Evolutionary conservation across 2,329 filamentous ascomycete species (phyloP).

Genomic region (Arthrobotrys iridis): DNA sequence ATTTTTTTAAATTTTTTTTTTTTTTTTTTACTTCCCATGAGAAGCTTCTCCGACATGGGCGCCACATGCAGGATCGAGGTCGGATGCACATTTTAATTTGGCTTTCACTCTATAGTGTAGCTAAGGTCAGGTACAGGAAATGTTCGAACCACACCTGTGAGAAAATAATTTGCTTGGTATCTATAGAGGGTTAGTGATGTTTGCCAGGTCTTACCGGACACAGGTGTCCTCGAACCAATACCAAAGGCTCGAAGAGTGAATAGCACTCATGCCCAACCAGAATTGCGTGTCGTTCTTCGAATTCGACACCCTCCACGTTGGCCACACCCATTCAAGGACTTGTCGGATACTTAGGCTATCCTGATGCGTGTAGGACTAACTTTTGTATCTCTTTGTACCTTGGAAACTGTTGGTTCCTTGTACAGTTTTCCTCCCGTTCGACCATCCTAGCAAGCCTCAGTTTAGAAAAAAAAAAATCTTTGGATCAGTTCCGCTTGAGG

Average conservation of each 20-base stretch:
- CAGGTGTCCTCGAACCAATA: conserved; percentile 36
- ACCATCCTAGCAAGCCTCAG: conserved; percentile 11
- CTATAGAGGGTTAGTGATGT: conserved; percentile 14
- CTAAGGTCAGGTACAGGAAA: conserved; percentile 39
- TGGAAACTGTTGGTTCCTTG: conserved; percentile 32
- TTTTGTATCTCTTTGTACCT: conserved; percentile 43
- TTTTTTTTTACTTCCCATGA: conserved; percentile 1
- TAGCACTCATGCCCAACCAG: conserved; percentile 43
- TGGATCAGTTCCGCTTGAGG: conserved; percentile 11
- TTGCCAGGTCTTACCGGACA: conserved; percentile 42
- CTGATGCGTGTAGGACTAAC: conserved; percentile 23
- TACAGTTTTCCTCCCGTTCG: conserved; percentile 19
- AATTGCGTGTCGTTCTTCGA: conserved; percentile 39
- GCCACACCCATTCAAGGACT: conserved; percentile 28
- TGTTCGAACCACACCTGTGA: conserved; percentile 27
- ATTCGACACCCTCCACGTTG: conserved; percentile 31
- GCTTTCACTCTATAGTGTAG: conserved; percentile 18
- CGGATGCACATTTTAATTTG: conserved; percentile 41
- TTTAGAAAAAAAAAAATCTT: conserved; percentile 8
- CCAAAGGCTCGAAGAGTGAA: conserved; percentile 42
- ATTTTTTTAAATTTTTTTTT: conserved; percentile 9
- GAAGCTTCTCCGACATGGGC: conserved; percentile 9
- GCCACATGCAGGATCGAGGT: conserved; percentile 40
- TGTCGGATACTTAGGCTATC: conserved; percentile 18
- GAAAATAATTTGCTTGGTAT: conserved; percentile 14